Percentiles rank a stretch among this genome's conserved stretches.
Conservation (phyloP, 352 stramenopile species). For the Pythium coloratum region DNA sequence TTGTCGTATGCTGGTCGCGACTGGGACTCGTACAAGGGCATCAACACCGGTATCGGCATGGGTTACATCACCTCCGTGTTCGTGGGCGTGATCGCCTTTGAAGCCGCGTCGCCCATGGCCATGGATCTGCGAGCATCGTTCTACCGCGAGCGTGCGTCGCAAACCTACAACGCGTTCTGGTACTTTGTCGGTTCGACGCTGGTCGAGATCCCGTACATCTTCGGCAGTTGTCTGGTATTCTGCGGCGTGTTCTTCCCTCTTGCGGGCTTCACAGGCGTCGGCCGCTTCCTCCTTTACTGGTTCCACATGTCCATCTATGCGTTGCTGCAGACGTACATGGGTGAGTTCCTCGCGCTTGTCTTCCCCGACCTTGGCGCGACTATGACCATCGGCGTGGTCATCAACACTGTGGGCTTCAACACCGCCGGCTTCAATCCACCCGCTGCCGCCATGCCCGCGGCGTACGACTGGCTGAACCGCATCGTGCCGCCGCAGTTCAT, state of each 20-base stretch:
- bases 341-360: slow-evolving; percentile 66
- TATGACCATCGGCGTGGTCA: slow-evolving; percentile 34
- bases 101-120: slow-evolving; percentile 35
- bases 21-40: slow-evolving; percentile 48
- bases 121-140: slow-evolving; percentile 51
- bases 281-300: slow-evolving; percentile 55
- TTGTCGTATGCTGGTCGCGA: slow-evolving; percentile 50
- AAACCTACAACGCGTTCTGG: slow-evolving; percentile 70
- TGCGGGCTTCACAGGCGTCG: slow-evolving; percentile 39
- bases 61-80: slow-evolving; percentile 87
- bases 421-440: slow-evolving; percentile 25
- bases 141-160: slow-evolving; percentile 77
- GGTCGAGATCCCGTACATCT: slow-evolving; percentile 65
- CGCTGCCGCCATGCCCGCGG: slow-evolving; percentile 22
- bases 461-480: slow-evolving; percentile 37
- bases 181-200: slow-evolving; percentile 61
- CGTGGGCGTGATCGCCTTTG: slow-evolving; percentile 68
- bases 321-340: slow-evolving; percentile 63
- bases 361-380: slow-evolving; percentile 46
- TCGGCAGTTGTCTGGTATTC: slow-evolving; percentile 39
- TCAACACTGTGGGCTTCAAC: slow-evolving; percentile 47
- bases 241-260: slow-evolving; percentile 75
- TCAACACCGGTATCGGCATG: slow-evolving; percentile 63
- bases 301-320: slow-evolving; percentile 59
- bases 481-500: slow-evolving; percentile 46